Base-by-base conservation (phyloP, 2,329 filamentous ascomycete species). In the Sporothrix protearum region DNA sequence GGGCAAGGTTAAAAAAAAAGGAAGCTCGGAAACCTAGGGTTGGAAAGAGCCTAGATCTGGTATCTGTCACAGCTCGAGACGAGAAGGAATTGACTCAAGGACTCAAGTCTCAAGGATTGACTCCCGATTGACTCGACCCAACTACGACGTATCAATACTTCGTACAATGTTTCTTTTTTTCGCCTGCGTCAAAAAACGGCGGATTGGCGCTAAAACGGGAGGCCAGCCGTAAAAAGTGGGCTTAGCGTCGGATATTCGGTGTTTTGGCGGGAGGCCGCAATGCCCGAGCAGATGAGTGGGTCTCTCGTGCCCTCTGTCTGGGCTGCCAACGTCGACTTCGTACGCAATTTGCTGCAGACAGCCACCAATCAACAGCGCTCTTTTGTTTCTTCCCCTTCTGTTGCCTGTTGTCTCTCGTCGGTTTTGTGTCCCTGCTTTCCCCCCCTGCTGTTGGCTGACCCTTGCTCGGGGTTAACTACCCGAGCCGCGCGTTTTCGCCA, bases 381-480 rank as follows among this genome's bases (percentile, higher is more conserved):
- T 45, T 47, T 25, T 22, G 39, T 2, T 16, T 28, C 51, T 51
- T 9, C n/a, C 49, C 49, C n/a, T n/a, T 22, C 6, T 22, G 45
- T 14, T n/a, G n/a, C 14, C n/a, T 28, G 9, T 25, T 19, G 53
- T 19, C 25, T 28, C 28, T n/a, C n/a, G n/a, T n/a, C n/a, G n/a
- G n/a, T n/a, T n/a, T n/a, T n/a, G n/a, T n/a, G n/a, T n/a, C n/a
- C n/a, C n/a, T n/a, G 47, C 53, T 57, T 10, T 16, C 33, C 19
- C 28, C 28, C 53, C 53, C 57, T 61, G 14, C 14, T 45, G 33
- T 22, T 39, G 59, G 33, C 30, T 14, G 16, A 16, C 53, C 63
- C 64, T 36, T 42, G 53, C 64, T 71, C 70, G 70, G 70, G 55
- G 63, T 71, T 71, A 61, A 68, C 53, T 59, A 61, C 22, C 70